phyloP scores from a whole-genome alignment of 176 grass and related monocot species.

The Cenchrus purpureus region DNA sequence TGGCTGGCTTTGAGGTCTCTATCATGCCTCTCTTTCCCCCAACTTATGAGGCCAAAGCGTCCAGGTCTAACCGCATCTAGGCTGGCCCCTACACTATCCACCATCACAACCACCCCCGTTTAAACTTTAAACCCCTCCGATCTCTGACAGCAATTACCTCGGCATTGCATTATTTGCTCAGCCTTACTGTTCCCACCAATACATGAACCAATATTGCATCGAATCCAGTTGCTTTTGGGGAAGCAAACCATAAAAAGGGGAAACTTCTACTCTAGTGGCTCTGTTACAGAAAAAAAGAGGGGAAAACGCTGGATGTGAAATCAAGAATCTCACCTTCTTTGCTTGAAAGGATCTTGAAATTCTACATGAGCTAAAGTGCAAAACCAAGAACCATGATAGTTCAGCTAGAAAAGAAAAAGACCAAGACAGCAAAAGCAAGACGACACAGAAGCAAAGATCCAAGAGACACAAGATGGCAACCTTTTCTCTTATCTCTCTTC shows the following conservation, averaged over 20 bases:
- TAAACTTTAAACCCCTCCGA: neutral
- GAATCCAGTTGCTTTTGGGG: neutral
- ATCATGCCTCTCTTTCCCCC: conserved; percentile 12
- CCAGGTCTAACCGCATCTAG: conserved; percentile 24
- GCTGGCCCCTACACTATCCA: conserved; percentile 12
- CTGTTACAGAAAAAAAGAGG: neutral
- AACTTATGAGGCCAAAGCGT: conserved; percentile 28
- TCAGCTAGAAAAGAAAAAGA: neutral
- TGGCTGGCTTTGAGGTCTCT: conserved; percentile 12
- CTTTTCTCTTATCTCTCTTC: conserved; percentile 11
- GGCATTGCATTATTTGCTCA: conserved; percentile 19
- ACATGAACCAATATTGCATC: neutral
- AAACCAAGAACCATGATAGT: conserved; percentile 16
- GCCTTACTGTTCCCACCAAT: conserved; percentile 2
- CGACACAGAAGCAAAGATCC: conserved; percentile 36
- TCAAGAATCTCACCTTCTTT: conserved; percentile 30
- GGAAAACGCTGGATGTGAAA: conserved; percentile 5
- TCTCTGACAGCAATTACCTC: conserved; percentile 3
- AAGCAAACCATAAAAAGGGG: neutral
- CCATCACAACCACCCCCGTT: conserved; percentile 28
- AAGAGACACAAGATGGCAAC: conserved; percentile 8
- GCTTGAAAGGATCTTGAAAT: conserved; percentile 25
- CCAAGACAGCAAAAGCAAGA: conserved; percentile 29
- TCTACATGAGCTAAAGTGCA: neutral
- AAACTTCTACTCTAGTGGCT: neutral